Base-by-base conservation (phyloP, 176 grass and related monocot genomes). In the Oryza officinalis region DNA sequence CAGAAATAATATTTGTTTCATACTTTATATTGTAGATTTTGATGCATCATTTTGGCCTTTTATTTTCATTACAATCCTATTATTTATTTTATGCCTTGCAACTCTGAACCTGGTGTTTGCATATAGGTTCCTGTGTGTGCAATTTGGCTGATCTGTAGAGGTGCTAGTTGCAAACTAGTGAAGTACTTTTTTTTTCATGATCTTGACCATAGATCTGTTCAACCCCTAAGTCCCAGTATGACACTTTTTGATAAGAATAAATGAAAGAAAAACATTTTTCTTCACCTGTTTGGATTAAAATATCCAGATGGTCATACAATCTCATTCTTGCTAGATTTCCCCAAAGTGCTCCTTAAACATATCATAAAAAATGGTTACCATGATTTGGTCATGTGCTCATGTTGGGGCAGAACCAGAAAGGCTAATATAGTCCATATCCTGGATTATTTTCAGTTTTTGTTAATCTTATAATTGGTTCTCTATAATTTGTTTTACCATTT, bases 401-500 rank as follows among this genome's bases (percentile, higher is more conserved):
- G 57, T 67, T 81, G 45, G 59, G 54, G 52, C 13, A 54, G 49
- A 54, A 57, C 0, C 49, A 82, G 40, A 33, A 67, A 72, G 45
- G 60, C 22, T 90, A 22, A 9, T 37, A n/a, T 57, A 69, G 72
- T 72, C 23, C 7, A 2, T 69, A 26, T 68, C 60, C 52, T 79
- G 33, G 4, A 22, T 59, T 82, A n/a, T 52, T 72, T 20, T 8
- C 35, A 68, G 27, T 86, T 57, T 74, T 74, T 74, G 32, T 61
- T 77, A 68, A 71, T 20, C 17, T 44, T 64, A 69, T 63, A 65
- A 25, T 82, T 75, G 80, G 50, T 80, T 69, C 31, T 85, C 77
- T 87, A 35, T 85, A 72, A 26, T 71, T 68, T 59, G 67, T 72
- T 33, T 78, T 32, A 74, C 52, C 52, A 67, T 87, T 87, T 25